Evolutionary conservation across 2,329 filamentous ascomycete genomes (phyloP).

Genomic region (Stromatinia cepivora): DNA sequence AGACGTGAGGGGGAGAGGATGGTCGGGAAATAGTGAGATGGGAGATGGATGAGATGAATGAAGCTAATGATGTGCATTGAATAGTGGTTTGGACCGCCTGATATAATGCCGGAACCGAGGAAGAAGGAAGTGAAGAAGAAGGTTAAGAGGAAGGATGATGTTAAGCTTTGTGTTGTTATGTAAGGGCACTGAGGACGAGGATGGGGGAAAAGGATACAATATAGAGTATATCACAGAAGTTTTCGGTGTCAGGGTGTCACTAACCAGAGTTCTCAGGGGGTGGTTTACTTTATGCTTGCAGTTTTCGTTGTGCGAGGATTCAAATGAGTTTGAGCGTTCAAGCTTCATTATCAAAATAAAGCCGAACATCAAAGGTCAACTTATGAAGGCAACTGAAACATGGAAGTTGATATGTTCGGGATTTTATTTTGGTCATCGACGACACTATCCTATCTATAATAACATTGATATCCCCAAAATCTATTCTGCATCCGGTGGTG

Average conservation of each 20-base stretch:
- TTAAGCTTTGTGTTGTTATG: constrained; percentile 17
- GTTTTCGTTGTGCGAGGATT: not conserved
- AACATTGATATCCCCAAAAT: not conserved
- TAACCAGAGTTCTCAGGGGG: not conserved
- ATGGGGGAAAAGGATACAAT: not conserved
- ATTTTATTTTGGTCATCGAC: not conserved
- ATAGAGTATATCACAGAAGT: not conserved
- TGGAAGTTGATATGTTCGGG: not conserved
- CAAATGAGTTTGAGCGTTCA: no score
- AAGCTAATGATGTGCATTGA: not conserved
- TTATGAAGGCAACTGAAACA: not conserved
- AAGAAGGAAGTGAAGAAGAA: not conserved
- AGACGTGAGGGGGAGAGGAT: no score
- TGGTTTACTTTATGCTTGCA: not conserved
- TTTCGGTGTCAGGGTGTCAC: not conserved
- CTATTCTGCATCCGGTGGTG: constrained; percentile 76
- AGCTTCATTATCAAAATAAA: not conserved
- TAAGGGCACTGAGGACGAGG: not conserved
- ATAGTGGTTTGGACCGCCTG: constrained; percentile 23
- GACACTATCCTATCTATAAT: constrained; percentile 14
- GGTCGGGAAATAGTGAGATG: not conserved
- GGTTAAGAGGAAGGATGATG: not conserved
- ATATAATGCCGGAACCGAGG: constrained; percentile 1
- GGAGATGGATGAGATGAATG: not conserved
- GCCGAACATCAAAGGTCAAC: not conserved